Evolutionary conservation across 129 eudicot species (phyloP), one percentile per base, ranked within the genome.

Genomic region (Gnaphalium uliginosum): DNA sequence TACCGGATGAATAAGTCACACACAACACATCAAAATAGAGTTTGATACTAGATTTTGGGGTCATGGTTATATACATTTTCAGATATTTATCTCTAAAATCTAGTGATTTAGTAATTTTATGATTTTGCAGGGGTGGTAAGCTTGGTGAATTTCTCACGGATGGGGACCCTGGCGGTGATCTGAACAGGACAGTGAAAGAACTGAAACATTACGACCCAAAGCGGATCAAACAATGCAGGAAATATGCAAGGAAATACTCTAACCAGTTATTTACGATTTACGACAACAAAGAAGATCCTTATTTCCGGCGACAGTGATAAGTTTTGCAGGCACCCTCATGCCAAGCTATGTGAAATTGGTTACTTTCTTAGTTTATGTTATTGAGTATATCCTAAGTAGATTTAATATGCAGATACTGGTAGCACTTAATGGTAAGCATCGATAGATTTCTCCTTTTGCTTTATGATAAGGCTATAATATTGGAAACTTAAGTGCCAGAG

Each of bases 231-330:
- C 17, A 32, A 71, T 89, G 97, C 83, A 74, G 76, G 76, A 22
- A 25, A 30, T 78, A 87, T 77, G 97, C 97, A 29, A 53, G 59
- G 5, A 82, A 64, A 75, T 92, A 92, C 79, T 85, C 96, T 27
- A 85, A 86, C 76, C 97, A 92, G 77, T 78, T 92, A 57, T 89
- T 92, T 67, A 21, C 22, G 19, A 85, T 89, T 77, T 89, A 87
- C 13, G 46, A 39, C 14, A 39, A 39, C 53, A 46, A 46, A 46
- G 18, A 46, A 46, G 18, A 46, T 46, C 18, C 53, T 46, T 14
- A 14, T 14, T 4, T 3, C n/a, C 53, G 53, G 18, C 18, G 15
- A 46, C n/a, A 46, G 18, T 33, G 66, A 54, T 35, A 22, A 72
- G 76, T n/a, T 71, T 30, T 27, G 63, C 32, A 43, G 30, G 50